These are phyloP conservation scores for Albugo candida DNA, from an alignment of 352 stramenopile genomes.

Conservation along the genomic window DNA sequence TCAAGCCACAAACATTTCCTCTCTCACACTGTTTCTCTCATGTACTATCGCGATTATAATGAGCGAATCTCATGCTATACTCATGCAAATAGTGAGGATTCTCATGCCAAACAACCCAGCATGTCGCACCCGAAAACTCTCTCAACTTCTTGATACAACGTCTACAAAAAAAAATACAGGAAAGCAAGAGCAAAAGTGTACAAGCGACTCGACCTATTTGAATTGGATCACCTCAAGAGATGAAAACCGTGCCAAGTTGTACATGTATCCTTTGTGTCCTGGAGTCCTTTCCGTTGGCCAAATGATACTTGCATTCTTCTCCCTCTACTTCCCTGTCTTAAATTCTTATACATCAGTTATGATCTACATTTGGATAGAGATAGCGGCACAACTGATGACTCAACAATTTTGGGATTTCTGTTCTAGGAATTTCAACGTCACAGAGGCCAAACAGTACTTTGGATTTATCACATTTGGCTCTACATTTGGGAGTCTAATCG, in stretches of 20 bases:
- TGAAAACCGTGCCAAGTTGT: no score
- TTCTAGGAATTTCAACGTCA: conserved; percentile 56
- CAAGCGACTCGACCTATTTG: no score
- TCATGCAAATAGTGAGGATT: no score
- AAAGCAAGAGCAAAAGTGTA: no score
- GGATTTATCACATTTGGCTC: conserved; percentile 73
- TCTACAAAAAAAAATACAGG: no score
- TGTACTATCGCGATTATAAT: no score
- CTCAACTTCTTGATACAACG: no score
- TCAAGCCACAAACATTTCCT: conserved; percentile 40
- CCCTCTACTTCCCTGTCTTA: conserved; percentile 21
- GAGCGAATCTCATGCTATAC: no score
- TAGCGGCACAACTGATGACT: conserved; percentile 46
- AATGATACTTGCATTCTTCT: conserved; percentile 24
- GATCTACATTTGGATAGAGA: conserved; percentile 71
- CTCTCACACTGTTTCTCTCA: conserved; percentile 50
- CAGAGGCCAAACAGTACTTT: conserved; percentile 73
- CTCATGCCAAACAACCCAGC: no score
- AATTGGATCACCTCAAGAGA: no score
- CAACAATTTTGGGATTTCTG: conserved; percentile 80
- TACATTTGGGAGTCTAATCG: conserved; percentile 52
- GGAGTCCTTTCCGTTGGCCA: conserved; percentile 20
- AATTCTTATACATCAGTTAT: conserved; percentile 23
- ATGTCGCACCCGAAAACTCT: no score
- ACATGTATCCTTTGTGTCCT: conserved; percentile 27